Evolutionary conservation across 2,329 filamentous ascomycete genomes (phyloP).

Genomic region (Alternaria ventricosa): DNA sequence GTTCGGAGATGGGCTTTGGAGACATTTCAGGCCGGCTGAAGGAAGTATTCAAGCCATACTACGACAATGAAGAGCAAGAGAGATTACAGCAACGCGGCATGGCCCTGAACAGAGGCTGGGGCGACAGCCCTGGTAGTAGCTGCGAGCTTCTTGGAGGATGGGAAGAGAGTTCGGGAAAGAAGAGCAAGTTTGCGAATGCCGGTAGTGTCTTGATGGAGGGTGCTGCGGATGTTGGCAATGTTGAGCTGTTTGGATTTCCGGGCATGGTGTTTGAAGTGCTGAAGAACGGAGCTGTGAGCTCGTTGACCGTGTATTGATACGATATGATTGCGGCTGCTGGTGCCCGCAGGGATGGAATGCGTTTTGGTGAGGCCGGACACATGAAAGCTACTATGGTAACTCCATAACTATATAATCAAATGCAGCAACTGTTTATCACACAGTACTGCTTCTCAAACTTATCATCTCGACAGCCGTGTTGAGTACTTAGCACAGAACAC

Average conservation of each 20-base stretch:
- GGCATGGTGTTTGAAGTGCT: constrained; percentile 94
- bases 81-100: constrained; percentile 66
- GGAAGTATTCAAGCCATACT: constrained; percentile 72
- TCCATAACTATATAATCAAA: no score
- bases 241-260: constrained; percentile 90
- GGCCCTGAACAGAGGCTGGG: constrained; percentile 90
- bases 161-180: constrained; percentile 68
- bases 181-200: constrained; percentile 42
- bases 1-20: constrained; percentile 71
- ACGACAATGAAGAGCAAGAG: constrained; percentile 63
- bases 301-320: constrained; percentile 81
- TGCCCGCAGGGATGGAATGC: neutral
- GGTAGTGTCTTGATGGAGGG: constrained; percentile 50
- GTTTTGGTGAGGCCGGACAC: neutral
- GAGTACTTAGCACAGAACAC: neutral
- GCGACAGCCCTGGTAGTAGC: constrained; percentile 88
- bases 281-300: constrained; percentile 88
- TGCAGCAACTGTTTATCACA: no score
- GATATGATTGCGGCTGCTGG: neutral
- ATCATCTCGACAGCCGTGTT: neutral
- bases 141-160: constrained; percentile 70
- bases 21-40: constrained; percentile 71
- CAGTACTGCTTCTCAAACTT: no score
- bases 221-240: constrained; percentile 68
- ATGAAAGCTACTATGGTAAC: no score